Evolutionary conservation across 495 filamentous ascomycete species (phyloP).

Genomic region (Lepidopterella palustris): DNA sequence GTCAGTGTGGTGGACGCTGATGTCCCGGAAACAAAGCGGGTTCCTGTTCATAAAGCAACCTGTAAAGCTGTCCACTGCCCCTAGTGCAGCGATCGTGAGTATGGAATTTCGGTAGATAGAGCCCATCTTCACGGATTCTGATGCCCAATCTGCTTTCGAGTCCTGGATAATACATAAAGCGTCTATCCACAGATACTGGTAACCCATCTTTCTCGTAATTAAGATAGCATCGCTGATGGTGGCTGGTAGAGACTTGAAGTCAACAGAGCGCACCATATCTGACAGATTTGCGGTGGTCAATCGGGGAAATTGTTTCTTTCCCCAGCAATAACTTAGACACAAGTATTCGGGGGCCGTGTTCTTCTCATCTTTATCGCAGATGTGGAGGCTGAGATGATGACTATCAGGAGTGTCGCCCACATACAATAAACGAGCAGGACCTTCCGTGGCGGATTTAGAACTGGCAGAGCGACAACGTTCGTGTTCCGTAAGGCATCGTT

Average conservation of each 20-base stretch:
- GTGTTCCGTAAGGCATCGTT: no score
- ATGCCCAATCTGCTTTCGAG: not conserved
- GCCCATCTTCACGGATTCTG: not conserved
- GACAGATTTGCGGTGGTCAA: not conserved
- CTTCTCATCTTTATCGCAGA: no score
- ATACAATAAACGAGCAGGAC: no score
- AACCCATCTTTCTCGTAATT: not conserved
- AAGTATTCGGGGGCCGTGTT: no score
- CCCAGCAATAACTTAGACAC: not conserved
- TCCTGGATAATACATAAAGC: conserved; percentile 1
- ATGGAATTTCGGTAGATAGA: not conserved
- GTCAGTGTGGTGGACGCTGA: not conserved
- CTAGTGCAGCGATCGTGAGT: not conserved
- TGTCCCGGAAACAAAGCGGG: not conserved
- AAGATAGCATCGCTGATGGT: not conserved
- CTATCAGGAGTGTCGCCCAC: no score
- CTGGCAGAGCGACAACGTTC: no score
- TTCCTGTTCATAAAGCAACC: not conserved
- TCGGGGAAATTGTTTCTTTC: not conserved
- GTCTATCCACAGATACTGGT: not conserved
- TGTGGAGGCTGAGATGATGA: no score
- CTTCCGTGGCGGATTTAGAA: no score
- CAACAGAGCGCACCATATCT: not conserved
- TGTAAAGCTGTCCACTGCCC: not conserved
- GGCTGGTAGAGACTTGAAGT: not conserved